These are phyloP conservation scores for Colletotrichum sp. DNA, from an alignment of 2,329 filamentous ascomycete genomes.

Conservation along the genomic window DNA sequence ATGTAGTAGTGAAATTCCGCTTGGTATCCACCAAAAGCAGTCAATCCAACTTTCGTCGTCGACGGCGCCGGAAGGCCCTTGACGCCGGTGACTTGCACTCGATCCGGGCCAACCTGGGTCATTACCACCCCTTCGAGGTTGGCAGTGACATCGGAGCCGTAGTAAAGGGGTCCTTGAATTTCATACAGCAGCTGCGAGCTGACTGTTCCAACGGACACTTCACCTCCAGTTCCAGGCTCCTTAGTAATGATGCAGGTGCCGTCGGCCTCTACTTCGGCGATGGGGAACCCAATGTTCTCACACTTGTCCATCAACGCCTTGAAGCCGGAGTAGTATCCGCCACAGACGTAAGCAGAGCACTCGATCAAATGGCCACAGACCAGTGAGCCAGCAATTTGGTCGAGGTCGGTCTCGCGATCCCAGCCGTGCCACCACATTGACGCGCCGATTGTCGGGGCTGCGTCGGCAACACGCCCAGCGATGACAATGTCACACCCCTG, in stretches of 20 bases:
- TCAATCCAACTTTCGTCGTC: conserved; percentile 35
- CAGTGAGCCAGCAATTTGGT: conserved; percentile 54
- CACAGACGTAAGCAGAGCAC: conserved; percentile 58
- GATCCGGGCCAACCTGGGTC: conserved; percentile 43
- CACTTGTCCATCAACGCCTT: conserved; percentile 40
- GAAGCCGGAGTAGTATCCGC: conserved; percentile 60
- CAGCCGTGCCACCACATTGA: conserved; percentile 62
- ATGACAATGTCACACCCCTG: conserved; percentile 51
- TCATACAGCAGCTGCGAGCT: conserved; percentile 39
- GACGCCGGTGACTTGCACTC: conserved; percentile 36
- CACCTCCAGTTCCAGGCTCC: conserved; percentile 28
- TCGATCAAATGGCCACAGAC: conserved; percentile 60
- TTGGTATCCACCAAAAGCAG: conserved; percentile 27
- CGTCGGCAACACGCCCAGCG: conserved; percentile 53
- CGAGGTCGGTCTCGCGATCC: conserved; percentile 50
- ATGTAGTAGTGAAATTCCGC: conserved; percentile 28
- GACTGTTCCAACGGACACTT: conserved; percentile 28
- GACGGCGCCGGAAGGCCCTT: conserved; percentile 34
- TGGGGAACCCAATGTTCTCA: conserved; percentile 50
- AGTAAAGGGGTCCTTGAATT: conserved; percentile 41
- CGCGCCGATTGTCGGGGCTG: conserved; percentile 58
- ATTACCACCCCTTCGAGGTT: conserved; percentile 39
- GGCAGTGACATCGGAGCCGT: conserved; percentile 35
- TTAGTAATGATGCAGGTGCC: conserved; percentile 36
- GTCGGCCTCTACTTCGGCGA: conserved; percentile 52